A percentile compares a stretch with the other conserved stretches of the same genome.
Evolutionary conservation across 2,329 filamentous ascomycete species (phyloP).

Genomic region (Neofusicoccum sp.): DNA sequence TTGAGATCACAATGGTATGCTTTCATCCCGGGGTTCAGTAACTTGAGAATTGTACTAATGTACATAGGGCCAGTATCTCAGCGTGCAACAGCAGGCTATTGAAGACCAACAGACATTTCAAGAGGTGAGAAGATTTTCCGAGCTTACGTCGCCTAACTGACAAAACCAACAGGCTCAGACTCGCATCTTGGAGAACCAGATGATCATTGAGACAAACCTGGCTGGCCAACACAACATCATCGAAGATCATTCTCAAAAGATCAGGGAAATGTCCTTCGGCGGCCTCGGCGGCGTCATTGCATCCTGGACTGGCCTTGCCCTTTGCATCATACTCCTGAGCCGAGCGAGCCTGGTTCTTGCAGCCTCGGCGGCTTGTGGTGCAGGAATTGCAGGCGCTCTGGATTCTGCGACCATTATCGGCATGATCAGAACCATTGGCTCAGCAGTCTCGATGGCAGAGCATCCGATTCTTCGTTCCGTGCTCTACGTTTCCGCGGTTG

Average conservation of each 20-base stretch:
- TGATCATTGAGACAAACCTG: not conserved
- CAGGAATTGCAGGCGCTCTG: not conserved
- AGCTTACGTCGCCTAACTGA: not conserved
- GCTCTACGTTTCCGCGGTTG: not conserved
- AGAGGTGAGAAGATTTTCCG: not conserved
- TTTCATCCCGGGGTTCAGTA: too few relatives aligned
- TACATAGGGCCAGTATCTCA: not conserved
- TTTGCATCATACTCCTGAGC: conserved; percentile 8
- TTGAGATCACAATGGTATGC: conserved; percentile 1
- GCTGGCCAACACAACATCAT: conserved; percentile 2
- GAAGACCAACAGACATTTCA: conserved; percentile 1
- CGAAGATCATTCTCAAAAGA: conserved; percentile 11
- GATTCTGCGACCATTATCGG: not conserved
- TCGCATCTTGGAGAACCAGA: conserved; percentile 1
- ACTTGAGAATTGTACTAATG: not conserved
- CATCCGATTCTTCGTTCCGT: not conserved
- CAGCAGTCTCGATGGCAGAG: not conserved
- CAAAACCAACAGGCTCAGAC: not conserved
- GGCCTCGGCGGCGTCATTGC: not conserved
- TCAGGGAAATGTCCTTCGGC: not conserved
- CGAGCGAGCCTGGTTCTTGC: not conserved
- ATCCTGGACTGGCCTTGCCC: not conserved
- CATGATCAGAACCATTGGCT: not conserved
- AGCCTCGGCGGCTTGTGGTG: not conserved
- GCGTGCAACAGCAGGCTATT: not conserved